Evolutionary conservation across 805 yeast species (phyloP), one percentile per base, ranked within the genome.

Genomic region (Saccharomycopsis selenospora): DNA sequence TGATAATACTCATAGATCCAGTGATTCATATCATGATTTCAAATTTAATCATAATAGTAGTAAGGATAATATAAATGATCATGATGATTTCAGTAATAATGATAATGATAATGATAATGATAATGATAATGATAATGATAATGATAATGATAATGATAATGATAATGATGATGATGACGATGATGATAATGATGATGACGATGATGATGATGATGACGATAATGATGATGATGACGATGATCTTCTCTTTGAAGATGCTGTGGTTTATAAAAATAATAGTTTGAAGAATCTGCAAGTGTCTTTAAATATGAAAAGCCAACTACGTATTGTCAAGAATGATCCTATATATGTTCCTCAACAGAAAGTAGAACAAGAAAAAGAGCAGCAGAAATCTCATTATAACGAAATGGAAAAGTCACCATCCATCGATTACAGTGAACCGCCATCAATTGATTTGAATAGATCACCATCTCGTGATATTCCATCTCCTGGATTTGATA

Each of bases 101-200:
- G 38, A 33, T 7, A 20, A 33, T 14, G 8, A 14, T 33, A 17
- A 33, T 10, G 38, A 33, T 7, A 20, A 33, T 33, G 38, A 33
- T 33, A 20, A 33, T 33, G 38, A 33, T 33, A n/a, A 28, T 10
- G 38, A 33, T 33, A 20, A 33, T 14, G 38, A 28, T 29, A 36
- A 33, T 4, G 6, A 13, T n/a, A 20, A 42, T 10, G 25, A 27
- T 20, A 10, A 11, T 13, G 44, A 38, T 8, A 13, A 18, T n/a
- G 43, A 45, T 7, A 3, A 14, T 17, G 44, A 22, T 11, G 42
- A 47, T n/a, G 20, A 36, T 7, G 43, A 24, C 18, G 33, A 41
- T n/a, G 10, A n/a, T 41, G 33, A 29, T 27, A 17, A 4, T 42
- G 24, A 24, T 23, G 25, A 40, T 4, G 5, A 14, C n/a, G 25